Conservation (phyloP, 371 early-diverging fungal genomes). For the Circinella umbellata region DNA sequence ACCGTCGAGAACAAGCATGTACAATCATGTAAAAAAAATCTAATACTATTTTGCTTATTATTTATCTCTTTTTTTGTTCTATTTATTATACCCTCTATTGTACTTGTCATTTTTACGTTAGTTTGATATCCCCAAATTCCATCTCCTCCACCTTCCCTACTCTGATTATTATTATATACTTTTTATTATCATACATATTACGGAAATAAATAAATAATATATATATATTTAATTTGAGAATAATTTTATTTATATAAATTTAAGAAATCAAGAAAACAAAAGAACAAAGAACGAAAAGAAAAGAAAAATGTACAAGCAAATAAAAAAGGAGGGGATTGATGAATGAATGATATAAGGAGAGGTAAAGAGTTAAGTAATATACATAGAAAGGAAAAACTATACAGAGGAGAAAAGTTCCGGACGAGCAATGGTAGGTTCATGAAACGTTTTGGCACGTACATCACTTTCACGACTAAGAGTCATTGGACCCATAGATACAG, state of each 20-base stretch:
- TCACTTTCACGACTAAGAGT: slow-evolving; percentile 28
- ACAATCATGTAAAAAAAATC: slow-evolving; percentile 1
- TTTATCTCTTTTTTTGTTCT: no score
- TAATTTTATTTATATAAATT: background rate
- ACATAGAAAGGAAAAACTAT: background rate
- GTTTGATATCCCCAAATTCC: background rate
- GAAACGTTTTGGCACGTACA: slow-evolving; percentile 21
- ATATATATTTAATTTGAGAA: background rate
- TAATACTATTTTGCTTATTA: background rate
- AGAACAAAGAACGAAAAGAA: no score
- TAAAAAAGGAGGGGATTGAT: background rate
- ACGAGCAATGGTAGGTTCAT: slow-evolving; percentile 1
- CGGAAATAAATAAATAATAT: no score
- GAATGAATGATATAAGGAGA: background rate
- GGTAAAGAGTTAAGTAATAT: background rate
- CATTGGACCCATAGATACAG: slow-evolving; percentile 4
- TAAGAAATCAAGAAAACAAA: no score
- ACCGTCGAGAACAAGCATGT: slow-evolving; percentile 5
- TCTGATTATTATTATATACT: no score
- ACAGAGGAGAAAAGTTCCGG: background rate
- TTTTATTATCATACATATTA: no score
- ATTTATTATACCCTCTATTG: background rate
- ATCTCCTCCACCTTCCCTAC: background rate
- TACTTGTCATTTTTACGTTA: background rate
- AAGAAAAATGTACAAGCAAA: background rate